A percentile compares a stretch with the other conserved stretches of the same genome.
Evolutionary conservation across 441 rosid species (phyloP).

Genomic region (Gossypium davidsonii): DNA sequence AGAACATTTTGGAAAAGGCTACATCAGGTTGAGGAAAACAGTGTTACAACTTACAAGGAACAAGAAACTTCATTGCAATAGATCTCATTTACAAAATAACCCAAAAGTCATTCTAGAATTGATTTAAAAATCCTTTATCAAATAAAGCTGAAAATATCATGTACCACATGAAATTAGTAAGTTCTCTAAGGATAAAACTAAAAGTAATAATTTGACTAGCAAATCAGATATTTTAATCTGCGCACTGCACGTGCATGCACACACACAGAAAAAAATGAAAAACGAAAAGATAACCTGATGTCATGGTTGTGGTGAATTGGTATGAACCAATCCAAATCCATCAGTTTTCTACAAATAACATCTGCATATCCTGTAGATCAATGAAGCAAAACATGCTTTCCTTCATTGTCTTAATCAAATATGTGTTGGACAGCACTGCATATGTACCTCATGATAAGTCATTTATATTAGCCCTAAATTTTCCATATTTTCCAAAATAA

Average conservation of each 20-base stretch:
- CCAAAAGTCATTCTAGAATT: conserved; percentile 6
- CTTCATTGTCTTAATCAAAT: neutral
- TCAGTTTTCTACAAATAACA: conserved; percentile 5
- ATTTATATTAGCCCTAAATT: neutral
- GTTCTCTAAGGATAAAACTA: neutral
- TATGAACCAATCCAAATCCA: neutral
- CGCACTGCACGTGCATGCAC: neutral
- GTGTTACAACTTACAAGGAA: neutral
- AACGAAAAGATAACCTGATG: neutral
- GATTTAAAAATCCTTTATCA: neutral
- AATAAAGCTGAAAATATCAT: neutral
- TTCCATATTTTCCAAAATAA: neutral
- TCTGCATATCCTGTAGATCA: conserved; percentile 1
- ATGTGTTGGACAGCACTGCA: neutral
- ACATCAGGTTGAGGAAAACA: conserved; percentile 9
- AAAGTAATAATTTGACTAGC: neutral
- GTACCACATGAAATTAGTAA: neutral
- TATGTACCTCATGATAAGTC: neutral
- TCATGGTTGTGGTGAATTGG: neutral
- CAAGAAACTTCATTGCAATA: neutral
- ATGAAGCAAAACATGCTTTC: neutral
- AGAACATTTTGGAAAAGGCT: conserved; percentile 8
- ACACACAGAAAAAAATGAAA: neutral
- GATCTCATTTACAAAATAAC: conserved; percentile 6
- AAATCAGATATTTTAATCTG: neutral